These are phyloP conservation scores for Nicotiana tabacum DNA, from an alignment of 257 asterid species.

Conservation along the genomic window DNA sequence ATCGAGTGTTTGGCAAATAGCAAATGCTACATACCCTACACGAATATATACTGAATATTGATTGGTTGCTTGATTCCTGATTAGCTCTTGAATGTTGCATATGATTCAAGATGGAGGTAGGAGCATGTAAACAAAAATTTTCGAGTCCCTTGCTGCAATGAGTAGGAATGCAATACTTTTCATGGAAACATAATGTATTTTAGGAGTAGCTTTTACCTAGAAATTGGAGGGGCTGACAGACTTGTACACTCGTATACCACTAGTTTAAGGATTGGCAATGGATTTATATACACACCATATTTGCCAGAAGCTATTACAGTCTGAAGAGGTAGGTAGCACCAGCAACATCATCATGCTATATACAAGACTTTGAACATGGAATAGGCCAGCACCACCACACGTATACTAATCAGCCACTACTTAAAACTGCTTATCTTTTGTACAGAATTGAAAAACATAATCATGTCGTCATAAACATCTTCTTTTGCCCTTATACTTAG, in stretches of 20 bases:
- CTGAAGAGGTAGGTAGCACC: not conserved
- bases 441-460: slow-evolving; percentile 56
- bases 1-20: too few species aligned
- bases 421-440: slow-evolving; percentile 20
- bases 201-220: not conserved
- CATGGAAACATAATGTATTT: not conserved
- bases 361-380: slow-evolving; percentile 2
- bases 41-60: too few species aligned
- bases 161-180: not conserved
- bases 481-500: slow-evolving; percentile 53
- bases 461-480: slow-evolving; percentile 74
- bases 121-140: not conserved
- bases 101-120: not conserved
- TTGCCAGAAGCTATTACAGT: not conserved
- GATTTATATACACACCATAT: not conserved
- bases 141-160: not conserved
- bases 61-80: too few species aligned
- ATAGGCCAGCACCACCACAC: not conserved
- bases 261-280: not conserved
- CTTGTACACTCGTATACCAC: not conserved
- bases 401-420: not conserved
- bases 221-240: not conserved
- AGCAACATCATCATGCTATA: not conserved
- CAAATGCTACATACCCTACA: too few species aligned
- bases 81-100: not conserved